Evolutionary conservation across 495 filamentous ascomycete genomes (phyloP).

Genomic region (Diplogelasinospora grovesii): DNA sequence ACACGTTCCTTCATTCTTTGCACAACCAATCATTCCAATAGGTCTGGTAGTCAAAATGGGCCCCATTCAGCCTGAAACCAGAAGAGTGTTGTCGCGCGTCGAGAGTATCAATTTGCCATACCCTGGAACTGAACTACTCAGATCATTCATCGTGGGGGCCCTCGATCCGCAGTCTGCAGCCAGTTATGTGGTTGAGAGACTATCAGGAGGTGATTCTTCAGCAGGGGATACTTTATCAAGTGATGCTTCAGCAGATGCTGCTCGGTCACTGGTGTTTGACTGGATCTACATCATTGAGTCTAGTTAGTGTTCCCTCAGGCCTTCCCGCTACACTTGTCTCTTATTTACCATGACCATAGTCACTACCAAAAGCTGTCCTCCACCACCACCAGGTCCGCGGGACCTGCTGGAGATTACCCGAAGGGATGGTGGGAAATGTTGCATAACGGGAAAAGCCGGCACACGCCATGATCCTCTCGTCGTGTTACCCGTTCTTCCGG

Average conservation of each 20-base stretch:
- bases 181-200: too few species aligned
- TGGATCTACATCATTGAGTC: slow-evolving; percentile 21
- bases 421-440: slow-evolving; percentile 21
- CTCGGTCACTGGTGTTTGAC: slow-evolving; percentile 15
- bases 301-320: slow-evolving; percentile 4
- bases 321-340: neutral
- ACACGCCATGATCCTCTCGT: slow-evolving; percentile 19
- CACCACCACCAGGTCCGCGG: slow-evolving; percentile 5
- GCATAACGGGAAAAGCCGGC: slow-evolving; percentile 19
- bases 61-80: too few species aligned
- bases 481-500: slow-evolving; percentile 18
- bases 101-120: too few species aligned
- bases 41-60: too few species aligned
- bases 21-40: too few species aligned
- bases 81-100: too few species aligned
- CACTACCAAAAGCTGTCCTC: slow-evolving; percentile 6
- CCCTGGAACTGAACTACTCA: too few species aligned
- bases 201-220: too few species aligned
- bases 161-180: too few species aligned
- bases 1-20: too few species aligned
- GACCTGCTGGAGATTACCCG: slow-evolving; percentile 10
- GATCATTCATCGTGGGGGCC: too few species aligned
- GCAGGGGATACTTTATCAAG: too few species aligned
- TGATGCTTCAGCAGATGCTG: slow-evolving; percentile 14
- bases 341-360: slow-evolving; percentile 6